Evolutionary conservation across 2,329 filamentous ascomycete species (phyloP).

Genomic region (Leptodontidium sp.): DNA sequence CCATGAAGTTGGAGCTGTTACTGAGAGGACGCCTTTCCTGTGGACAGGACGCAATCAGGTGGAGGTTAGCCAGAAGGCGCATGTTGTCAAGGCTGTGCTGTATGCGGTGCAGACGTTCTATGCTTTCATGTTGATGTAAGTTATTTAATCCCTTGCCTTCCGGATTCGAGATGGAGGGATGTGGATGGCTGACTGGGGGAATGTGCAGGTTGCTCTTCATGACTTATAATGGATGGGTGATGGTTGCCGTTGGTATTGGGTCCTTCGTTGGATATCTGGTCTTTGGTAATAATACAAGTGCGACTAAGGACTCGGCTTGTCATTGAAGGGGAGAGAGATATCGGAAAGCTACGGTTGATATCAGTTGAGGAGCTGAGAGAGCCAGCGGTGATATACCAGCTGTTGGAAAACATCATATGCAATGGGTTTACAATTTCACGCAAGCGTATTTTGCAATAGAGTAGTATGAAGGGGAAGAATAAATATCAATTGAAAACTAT

Average conservation of each 20-base stretch:
- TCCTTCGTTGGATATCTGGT: slow-evolving; percentile 87
- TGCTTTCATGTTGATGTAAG: slow-evolving; percentile 99
- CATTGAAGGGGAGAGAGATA: slow-evolving; percentile 62
- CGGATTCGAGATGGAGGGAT: background rate
- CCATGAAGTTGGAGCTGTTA: slow-evolving; percentile 48
- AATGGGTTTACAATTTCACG: slow-evolving; percentile 7
- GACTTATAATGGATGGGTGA: slow-evolving; percentile 99
- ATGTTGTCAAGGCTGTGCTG: slow-evolving; percentile 80
- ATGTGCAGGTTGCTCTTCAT: slow-evolving; percentile 88
- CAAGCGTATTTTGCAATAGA: slow-evolving; percentile 6
- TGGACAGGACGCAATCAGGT: slow-evolving; percentile 76
- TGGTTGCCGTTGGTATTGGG: slow-evolving; percentile 88
- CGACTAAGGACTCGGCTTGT: slow-evolving; percentile 88
- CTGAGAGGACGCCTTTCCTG: slow-evolving; percentile 70
- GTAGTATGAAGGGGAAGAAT: background rate
- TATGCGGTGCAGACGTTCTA: slow-evolving; percentile 98
- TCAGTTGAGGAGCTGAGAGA: background rate
- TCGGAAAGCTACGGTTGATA: background rate
- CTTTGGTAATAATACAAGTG: slow-evolving; percentile 75
- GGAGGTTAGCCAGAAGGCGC: slow-evolving; percentile 70
- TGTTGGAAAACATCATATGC: background rate
- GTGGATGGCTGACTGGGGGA: slow-evolving; percentile 27
- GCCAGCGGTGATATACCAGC: background rate
- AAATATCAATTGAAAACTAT: slow-evolving; percentile 10
- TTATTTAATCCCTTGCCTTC: slow-evolving; percentile 42